phyloP scores from a whole-genome alignment of 2,329 filamentous ascomycete species.

The Fusarium anthophilum region DNA sequence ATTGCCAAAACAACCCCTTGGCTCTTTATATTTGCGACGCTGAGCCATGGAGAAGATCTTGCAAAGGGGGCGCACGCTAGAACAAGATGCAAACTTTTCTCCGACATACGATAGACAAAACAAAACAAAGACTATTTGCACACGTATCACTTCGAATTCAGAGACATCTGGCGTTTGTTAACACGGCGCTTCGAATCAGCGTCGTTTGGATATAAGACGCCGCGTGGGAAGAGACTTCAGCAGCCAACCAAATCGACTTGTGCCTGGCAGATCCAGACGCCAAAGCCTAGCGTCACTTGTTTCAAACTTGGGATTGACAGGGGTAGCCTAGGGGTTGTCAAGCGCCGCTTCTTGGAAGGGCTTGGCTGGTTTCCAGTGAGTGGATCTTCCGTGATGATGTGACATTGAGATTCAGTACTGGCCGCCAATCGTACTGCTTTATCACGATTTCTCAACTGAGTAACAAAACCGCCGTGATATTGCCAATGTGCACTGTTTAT shows the following conservation, averaged over 20 bases:
- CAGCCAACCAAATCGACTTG: conserved; percentile 31
- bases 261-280: conserved; percentile 31
- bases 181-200: conserved; percentile 29
- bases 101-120: conserved; percentile 2
- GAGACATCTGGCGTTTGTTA: conserved; percentile 7
- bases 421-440: conserved; percentile 23
- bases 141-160: conserved; percentile 5
- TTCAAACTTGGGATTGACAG: conserved; percentile 31
- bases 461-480: conserved; percentile 12
- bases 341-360: conserved; percentile 28
- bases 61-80: background rate
- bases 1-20: conserved; percentile 35
- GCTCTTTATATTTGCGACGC: conserved; percentile 13
- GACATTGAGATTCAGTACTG: conserved; percentile 21
- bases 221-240: conserved; percentile 8
- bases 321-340: conserved; percentile 29
- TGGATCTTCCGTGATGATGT: conserved; percentile 29
- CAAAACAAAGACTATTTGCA: background rate
- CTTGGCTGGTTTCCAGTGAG: conserved; percentile 36
- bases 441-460: conserved; percentile 7
- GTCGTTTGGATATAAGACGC: conserved; percentile 14
- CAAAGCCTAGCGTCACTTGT: conserved; percentile 29
- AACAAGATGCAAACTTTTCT: conserved; percentile 15
- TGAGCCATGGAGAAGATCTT: background rate
- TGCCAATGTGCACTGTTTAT: conserved; percentile 19